Conservation (phyloP, 345 rosid genomes). For the Bretschneidera sinensis region DNA sequence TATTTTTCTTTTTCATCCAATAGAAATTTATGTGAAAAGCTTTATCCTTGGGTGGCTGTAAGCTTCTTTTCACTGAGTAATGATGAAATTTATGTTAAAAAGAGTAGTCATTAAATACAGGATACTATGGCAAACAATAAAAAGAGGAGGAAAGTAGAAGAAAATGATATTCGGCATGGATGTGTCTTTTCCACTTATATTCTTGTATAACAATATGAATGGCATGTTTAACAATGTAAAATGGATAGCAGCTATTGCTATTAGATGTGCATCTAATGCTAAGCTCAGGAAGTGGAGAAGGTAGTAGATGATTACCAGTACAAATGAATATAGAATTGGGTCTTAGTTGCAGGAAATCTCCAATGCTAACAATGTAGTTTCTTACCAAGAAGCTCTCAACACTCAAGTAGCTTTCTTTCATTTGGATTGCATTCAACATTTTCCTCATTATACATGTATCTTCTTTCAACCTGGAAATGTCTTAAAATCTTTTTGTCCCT, state of each 20-base stretch:
- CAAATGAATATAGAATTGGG: too few relatives aligned
- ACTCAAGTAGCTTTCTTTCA: background rate
- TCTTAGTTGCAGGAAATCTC: too few relatives aligned
- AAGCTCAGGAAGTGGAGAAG: too few relatives aligned
- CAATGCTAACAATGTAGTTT: too few relatives aligned
- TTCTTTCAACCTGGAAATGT: conserved; percentile 7
- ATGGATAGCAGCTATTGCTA: background rate
- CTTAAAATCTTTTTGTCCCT: conserved; percentile 1
- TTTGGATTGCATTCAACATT: conserved; percentile 3
- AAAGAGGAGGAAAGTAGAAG: background rate
- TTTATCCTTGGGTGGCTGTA: background rate
- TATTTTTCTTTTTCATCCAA: background rate
- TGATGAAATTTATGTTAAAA: background rate
- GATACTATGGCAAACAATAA: background rate
- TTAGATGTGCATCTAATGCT: too few relatives aligned
- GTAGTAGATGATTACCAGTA: background rate
- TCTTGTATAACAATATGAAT: too few relatives aligned
- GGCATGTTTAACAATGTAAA: background rate
- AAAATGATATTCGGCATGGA: background rate
- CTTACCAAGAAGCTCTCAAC: too few relatives aligned
- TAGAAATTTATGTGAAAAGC: background rate
- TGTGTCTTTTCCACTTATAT: background rate
- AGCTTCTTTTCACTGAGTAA: background rate
- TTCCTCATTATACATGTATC: background rate
- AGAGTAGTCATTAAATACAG: background rate